These are phyloP conservation scores for Zygosaccharomyces bailii DNA, from an alignment of 805 yeast genomes.

Conservation along the genomic window DNA sequence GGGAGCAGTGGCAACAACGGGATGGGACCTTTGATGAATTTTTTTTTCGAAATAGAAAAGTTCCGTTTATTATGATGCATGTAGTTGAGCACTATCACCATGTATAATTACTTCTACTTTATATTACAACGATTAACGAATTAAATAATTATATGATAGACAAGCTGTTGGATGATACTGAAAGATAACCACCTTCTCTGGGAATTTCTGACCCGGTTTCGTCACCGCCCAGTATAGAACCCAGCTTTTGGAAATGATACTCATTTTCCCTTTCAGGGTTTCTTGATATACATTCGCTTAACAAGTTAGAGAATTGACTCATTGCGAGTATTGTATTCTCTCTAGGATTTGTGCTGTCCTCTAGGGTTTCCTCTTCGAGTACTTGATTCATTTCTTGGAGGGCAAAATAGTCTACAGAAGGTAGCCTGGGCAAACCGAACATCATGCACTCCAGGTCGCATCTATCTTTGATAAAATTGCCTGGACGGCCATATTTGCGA, in stretches of 20 bases:
- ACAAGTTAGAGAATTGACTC: constrained; percentile 14
- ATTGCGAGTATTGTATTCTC: constrained; percentile 21
- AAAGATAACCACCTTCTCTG: constrained; percentile 4
- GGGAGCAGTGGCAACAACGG: background rate
- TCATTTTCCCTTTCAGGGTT: constrained; percentile 14
- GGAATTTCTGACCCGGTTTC: background rate
- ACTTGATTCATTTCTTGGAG: constrained; percentile 19
- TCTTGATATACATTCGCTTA: constrained; percentile 13
- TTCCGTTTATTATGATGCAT: constrained; percentile 6
- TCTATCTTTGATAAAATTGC: constrained; percentile 52
- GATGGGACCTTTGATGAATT: background rate
- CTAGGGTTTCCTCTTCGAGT: constrained; percentile 6
- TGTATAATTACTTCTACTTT: background rate
- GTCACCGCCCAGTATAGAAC: background rate
- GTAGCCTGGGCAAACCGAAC: constrained; percentile 71
- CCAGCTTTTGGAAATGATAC: constrained; percentile 27
- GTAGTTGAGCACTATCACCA: too few species aligned
- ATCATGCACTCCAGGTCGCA: constrained; percentile 50
- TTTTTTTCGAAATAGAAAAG: background rate
- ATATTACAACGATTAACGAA: background rate
- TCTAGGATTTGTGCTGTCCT: constrained; percentile 9
- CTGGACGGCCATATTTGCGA: constrained; percentile 71
- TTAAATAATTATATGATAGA: constrained; percentile 9
- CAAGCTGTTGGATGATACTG: constrained; percentile 10
- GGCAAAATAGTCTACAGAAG: constrained; percentile 54